Base-by-base conservation (phyloP, 176 grass and related monocot species). In the Alloteropsis semialata region DNA sequence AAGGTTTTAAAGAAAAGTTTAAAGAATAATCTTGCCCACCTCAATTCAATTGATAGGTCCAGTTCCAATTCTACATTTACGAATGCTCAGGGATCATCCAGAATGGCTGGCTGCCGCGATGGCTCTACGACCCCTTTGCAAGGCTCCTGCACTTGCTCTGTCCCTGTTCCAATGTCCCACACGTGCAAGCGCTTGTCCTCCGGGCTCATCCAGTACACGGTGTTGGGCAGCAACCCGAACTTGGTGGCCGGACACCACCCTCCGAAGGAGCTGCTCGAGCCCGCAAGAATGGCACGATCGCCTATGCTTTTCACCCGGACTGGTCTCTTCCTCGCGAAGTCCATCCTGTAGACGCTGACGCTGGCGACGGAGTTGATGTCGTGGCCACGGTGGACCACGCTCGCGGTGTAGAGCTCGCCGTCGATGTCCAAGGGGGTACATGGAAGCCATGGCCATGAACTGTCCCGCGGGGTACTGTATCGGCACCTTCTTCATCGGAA, bases 191-290 rank as follows among this genome's bases (percentile, higher is more conserved):
- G 21, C 4, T 24, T 50, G 19, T 50, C 59, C 1, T 4, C 5
- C 5, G 5, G 59, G 59, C 76, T 79, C 59, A 79, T 65, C 76
- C 58, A 79, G 27, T 65, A 79, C 16, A 79, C 38, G 22, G 1
- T 69, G 21, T 69, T 69, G 3, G 66, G 39, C 66, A 5, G 1
- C 21, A 69, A 6, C 59, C 76, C 59, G 3, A 36, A 36, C 59
- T 36, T 22, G 42, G 59, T 5, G 11, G 76, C 76, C 3, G 59
- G 19, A 18, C 75, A 78, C 57, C 57, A 63, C 14, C 73, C 73
- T 15, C 5, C 73, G 6, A 56, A 36, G 30, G 1, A 4, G 11
- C 30, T n/a, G 50, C 50, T 8, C 4, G 50, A 21, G 14, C 55
- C 27, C 0, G 57, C 39, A 1, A 77, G 17, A 1, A 62, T 19